phyloP scores from a whole-genome alignment of 2,329 filamentous ascomycete species.

The Thielaviopsis ethacetica region DNA sequence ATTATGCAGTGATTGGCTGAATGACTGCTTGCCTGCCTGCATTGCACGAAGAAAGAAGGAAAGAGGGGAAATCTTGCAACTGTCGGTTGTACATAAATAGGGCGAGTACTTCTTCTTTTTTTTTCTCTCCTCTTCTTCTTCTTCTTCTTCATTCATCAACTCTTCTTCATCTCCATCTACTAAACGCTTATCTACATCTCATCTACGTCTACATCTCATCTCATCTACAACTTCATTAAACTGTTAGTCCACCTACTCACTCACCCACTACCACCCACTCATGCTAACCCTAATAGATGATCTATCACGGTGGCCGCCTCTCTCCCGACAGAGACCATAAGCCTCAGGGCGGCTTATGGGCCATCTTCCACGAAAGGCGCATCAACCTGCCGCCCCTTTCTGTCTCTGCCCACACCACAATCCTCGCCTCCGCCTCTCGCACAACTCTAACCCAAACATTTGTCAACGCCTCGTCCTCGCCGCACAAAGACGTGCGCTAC shows the following conservation, averaged over 20 bases:
- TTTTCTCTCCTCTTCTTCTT: no score
- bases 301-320: not conserved
- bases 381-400: conserved; percentile 40
- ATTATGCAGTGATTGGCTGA: no score
- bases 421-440: conserved; percentile 38
- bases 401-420: conserved; percentile 41
- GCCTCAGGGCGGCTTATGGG: not conserved
- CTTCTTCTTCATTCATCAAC: no score
- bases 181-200: no score
- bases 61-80: no score
- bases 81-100: no score
- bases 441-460: conserved; percentile 34
- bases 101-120: no score
- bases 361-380: not conserved
- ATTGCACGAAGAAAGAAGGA: no score
- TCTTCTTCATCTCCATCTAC: no score
- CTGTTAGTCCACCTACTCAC: not conserved
- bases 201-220: no score
- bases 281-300: not conserved
- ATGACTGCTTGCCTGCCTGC: no score
- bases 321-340: not conserved
- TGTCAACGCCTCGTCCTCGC: conserved; percentile 31
- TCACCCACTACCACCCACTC: not conserved
- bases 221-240: no score
- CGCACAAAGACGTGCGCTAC: conserved; percentile 31